Conservation (phyloP, 176 grass and related monocot genomes). For the Tillandsia leiboldiana region DNA sequence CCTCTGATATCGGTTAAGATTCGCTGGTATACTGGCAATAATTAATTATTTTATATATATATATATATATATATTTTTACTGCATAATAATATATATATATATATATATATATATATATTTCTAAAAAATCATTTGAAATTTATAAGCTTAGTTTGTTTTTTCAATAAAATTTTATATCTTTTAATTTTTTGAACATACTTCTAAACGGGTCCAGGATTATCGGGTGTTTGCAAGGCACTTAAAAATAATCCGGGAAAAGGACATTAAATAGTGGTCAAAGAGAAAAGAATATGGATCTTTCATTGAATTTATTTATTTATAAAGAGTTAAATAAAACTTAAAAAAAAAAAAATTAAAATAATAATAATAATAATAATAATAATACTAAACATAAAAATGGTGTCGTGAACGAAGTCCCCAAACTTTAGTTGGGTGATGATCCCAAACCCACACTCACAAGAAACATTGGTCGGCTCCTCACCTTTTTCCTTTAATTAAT, state of each 20-base stretch:
- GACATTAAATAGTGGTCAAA: not conserved
- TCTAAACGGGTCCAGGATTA: not conserved
- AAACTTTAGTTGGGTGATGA: constrained; percentile 7
- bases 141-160: not conserved
- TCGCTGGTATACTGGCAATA: not conserved
- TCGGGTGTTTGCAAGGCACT: not conserved
- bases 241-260: not conserved
- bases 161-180: not conserved
- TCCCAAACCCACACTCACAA: constrained; percentile 8
- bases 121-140: too few relatives aligned
- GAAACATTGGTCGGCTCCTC: constrained; percentile 1
- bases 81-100: too few relatives aligned
- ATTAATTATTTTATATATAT: too few relatives aligned
- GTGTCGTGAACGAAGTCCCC: constrained; percentile 10
- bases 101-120: too few relatives aligned
- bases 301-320: constrained; percentile 1
- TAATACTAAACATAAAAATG: not conserved
- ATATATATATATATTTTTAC: too few relatives aligned
- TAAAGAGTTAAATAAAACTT: too few relatives aligned
- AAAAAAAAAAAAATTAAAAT: too few relatives aligned
- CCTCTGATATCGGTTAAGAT: not conserved
- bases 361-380: not conserved
- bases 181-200: not conserved
- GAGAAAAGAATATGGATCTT: not conserved
- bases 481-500: not conserved